A percentile compares a stretch with the other conserved stretches of the same genome.
These are phyloP conservation scores for Epicoccum nigrum DNA, from an alignment of 2,329 filamentous ascomycete genomes.

Conservation along the genomic window DNA sequence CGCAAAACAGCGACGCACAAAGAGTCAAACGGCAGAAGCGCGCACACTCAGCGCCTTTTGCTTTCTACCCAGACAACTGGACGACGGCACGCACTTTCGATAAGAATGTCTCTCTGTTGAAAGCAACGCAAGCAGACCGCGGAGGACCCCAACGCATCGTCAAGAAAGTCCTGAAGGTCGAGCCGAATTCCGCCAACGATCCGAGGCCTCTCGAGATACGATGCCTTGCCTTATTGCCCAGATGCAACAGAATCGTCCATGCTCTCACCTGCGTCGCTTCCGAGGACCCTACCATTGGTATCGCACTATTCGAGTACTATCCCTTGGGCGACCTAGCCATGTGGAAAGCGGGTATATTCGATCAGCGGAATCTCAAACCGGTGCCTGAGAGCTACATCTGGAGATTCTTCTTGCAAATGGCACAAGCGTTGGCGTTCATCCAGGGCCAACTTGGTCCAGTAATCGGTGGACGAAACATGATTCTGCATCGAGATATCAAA, in stretches of 20 bases:
- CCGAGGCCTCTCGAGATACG: conserved; percentile 21
- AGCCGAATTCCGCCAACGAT: not conserved
- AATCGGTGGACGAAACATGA: not conserved
- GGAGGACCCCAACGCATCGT: conserved; percentile 16
- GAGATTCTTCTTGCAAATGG: conserved; percentile 37
- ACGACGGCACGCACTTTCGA: not conserved
- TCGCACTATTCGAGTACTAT: conserved; percentile 29
- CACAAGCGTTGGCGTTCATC: conserved; percentile 36
- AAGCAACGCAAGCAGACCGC: not conserved
- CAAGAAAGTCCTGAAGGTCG: conserved; percentile 26
- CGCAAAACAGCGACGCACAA: not conserved
- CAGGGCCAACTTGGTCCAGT: conserved; percentile 25
- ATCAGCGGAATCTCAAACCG: conserved; percentile 19
- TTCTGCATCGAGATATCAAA: conserved; percentile 38
- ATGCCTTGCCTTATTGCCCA: conserved; percentile 19
- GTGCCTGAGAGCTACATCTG: conserved; percentile 38
- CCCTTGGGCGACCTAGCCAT: conserved; percentile 29
- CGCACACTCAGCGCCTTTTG: not conserved
- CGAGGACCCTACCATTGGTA: conserved; percentile 16
- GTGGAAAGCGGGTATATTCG: conserved; percentile 27
- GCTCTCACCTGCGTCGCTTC: conserved; percentile 13
- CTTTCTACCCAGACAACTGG: conserved; percentile 3
- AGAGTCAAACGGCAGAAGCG: conserved; percentile 1
- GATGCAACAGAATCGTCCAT: conserved; percentile 29
- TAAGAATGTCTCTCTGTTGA: not conserved